These are phyloP conservation scores for Babesia ovis DNA, from an alignment of 169 alveolate species.

Conservation along the genomic window DNA sequence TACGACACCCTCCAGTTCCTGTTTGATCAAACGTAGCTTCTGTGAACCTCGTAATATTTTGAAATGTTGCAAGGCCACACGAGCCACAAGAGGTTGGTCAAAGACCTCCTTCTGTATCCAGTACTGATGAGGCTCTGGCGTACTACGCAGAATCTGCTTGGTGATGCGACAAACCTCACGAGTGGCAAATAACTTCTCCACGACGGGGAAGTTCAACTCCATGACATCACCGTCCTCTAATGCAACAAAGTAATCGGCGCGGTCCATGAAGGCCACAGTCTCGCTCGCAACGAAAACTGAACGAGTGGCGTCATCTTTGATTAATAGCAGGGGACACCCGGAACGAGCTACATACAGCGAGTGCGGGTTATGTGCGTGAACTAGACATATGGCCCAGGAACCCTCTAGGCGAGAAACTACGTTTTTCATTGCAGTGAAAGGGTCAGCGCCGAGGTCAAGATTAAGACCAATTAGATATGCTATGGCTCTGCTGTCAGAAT, in stretches of 20 bases:
- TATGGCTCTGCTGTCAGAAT: conserved; percentile 96
- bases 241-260: conserved; percentile 88
- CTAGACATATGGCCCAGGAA: conserved; percentile 93
- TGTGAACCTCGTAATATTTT: conserved; percentile 14
- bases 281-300: conserved; percentile 91
- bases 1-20: conserved; percentile 20
- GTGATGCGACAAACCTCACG: conserved; percentile 63
- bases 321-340: conserved; percentile 92
- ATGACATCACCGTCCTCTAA: conserved; percentile 61
- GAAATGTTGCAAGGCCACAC: conserved; percentile 41
- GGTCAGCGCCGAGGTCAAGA: conserved; percentile 81
- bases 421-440: conserved; percentile 84
- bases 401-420: conserved; percentile 90
- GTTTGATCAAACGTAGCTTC: neutral
- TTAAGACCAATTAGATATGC: conserved; percentile 91
- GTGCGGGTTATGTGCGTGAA: conserved; percentile 86
- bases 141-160: conserved; percentile 27
- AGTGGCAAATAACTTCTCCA: conserved; percentile 59
- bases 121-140: conserved; percentile 87
- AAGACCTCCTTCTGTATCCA: conserved; percentile 90
- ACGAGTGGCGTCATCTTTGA: conserved; percentile 76
- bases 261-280: conserved; percentile 89
- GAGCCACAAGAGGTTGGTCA: conserved; percentile 82
- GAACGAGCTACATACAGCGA: conserved; percentile 88
- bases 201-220: conserved; percentile 47